Percentiles rank a stretch among this genome's conserved stretches.
Conservation (phyloP, 1,284 basidiomycete species). For the Leccinum griseonigrum region DNA sequence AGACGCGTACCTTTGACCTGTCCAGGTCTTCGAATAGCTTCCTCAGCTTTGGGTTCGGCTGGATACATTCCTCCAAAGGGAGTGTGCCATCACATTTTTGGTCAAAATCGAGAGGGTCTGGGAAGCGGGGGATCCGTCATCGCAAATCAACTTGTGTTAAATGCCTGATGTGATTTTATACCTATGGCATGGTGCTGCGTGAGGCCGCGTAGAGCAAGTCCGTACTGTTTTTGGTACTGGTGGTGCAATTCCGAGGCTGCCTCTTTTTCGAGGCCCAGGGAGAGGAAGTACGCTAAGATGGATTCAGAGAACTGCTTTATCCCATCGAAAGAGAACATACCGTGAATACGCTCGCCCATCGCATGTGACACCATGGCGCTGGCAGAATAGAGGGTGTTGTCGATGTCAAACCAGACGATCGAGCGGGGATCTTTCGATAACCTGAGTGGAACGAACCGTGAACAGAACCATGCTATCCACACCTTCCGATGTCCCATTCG, state of each 20-base stretch:
- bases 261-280: constrained; percentile 63
- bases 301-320: background rate
- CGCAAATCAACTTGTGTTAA: background rate
- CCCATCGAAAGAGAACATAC: constrained; percentile 35
- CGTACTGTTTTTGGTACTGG: constrained; percentile 78
- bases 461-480: background rate
- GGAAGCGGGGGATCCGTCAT: constrained; percentile 3
- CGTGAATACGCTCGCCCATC: constrained; percentile 82
- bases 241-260: constrained; percentile 74
- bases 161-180: constrained; percentile 29
- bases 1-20: constrained; percentile 72
- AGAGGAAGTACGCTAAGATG: constrained; percentile 68
- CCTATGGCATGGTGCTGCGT: constrained; percentile 78
- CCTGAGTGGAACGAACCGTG: constrained; percentile 7
- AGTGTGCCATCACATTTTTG: constrained; percentile 80
- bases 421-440: constrained; percentile 40
- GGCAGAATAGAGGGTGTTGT: constrained; percentile 83
- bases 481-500: constrained; percentile 27
- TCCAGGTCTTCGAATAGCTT: constrained; percentile 79
- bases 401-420: constrained; percentile 82
- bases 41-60: constrained; percentile 60
- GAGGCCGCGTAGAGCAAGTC: constrained; percentile 83
- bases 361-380: constrained; percentile 71
- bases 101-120: constrained; percentile 88
- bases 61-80: constrained; percentile 79